These are phyloP conservation scores for Collybiopsis luxurians DNA, from an alignment of 768 basidiomycete genomes.

Conservation along the genomic window DNA sequence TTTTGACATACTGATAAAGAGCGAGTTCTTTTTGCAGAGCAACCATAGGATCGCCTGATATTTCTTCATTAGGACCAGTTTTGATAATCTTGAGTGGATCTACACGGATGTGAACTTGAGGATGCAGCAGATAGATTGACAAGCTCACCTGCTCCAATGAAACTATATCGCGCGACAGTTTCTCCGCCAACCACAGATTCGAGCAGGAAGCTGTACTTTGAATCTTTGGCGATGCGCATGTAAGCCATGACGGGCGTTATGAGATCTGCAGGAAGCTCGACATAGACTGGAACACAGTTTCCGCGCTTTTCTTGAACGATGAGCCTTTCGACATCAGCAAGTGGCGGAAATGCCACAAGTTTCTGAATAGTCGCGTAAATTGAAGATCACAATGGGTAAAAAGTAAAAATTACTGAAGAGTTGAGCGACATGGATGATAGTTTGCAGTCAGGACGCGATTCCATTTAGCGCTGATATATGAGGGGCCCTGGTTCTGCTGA, in stretches of 20 bases:
- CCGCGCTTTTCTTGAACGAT: slow-evolving; percentile 80
- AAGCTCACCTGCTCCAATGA: slow-evolving; percentile 96
- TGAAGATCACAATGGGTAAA: not conserved
- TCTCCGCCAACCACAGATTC: slow-evolving; percentile 92
- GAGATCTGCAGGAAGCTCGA: slow-evolving; percentile 92
- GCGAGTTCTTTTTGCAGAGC: slow-evolving; percentile 84
- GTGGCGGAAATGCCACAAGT: slow-evolving; percentile 65
- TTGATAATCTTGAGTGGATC: slow-evolving; percentile 93
- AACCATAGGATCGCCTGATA: slow-evolving; percentile 83
- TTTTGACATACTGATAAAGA: slow-evolving; percentile 84
- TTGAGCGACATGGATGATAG: slow-evolving; percentile 36
- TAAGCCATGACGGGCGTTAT: slow-evolving; percentile 98
- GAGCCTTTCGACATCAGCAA: slow-evolving; percentile 72
- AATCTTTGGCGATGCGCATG: slow-evolving; percentile 87
- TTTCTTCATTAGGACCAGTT: slow-evolving; percentile 81
- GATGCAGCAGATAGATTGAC: slow-evolving; percentile 19
- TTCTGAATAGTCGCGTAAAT: slow-evolving; percentile 37
- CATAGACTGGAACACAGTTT: slow-evolving; percentile 91
- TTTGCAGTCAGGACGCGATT: not conserved
- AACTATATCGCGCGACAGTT: slow-evolving; percentile 90
- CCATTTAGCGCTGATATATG: slow-evolving; percentile 1
- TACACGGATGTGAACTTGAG: slow-evolving; percentile 25
- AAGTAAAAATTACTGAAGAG: slow-evolving; percentile 38
- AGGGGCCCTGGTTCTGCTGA: not conserved
- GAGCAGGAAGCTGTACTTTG: slow-evolving; percentile 91